A percentile compares a stretch with the other conserved stretches of the same genome.
Evolutionary conservation across 139 green algal species (phyloP).

Genomic region (Tetradesmus obliquus): DNA sequence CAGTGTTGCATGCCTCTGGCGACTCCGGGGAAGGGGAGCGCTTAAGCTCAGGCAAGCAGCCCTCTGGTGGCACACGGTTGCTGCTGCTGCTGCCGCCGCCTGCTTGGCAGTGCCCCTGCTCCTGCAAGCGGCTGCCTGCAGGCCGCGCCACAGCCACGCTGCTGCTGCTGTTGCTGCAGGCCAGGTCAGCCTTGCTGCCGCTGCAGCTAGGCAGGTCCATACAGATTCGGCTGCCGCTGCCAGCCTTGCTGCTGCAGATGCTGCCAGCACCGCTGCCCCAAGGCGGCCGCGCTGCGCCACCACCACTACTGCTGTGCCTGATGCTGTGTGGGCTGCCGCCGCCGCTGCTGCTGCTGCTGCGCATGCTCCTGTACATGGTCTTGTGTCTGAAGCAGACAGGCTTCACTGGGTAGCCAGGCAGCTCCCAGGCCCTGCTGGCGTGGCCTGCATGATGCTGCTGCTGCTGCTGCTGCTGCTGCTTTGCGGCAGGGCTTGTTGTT

Average conservation of each 20-base stretch:
- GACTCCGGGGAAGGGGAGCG: background rate
- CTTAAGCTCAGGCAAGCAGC: background rate
- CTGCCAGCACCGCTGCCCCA: background rate
- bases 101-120: background rate
- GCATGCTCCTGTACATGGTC: background rate
- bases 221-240: background rate
- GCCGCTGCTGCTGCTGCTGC: background rate
- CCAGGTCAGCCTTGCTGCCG: background rate
- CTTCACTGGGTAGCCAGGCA: background rate
- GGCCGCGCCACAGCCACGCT: background rate
- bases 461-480: background rate
- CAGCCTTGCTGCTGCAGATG: background rate
- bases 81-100: background rate
- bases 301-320: background rate
- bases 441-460: slow-evolving; percentile 13
- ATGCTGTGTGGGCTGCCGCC: background rate
- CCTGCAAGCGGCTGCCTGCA: background rate
- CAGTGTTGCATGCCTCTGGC: background rate
- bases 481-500: too few relatives aligned
- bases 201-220: background rate
- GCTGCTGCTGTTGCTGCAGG: background rate
- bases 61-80: background rate
- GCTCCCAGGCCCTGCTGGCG: background rate
- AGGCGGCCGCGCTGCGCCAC: too few relatives aligned
- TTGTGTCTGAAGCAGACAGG: background rate